These are phyloP conservation scores for Didymellaceae sp. DNA, from an alignment of 2,329 filamentous ascomycete genomes.

Conservation along the genomic window DNA sequence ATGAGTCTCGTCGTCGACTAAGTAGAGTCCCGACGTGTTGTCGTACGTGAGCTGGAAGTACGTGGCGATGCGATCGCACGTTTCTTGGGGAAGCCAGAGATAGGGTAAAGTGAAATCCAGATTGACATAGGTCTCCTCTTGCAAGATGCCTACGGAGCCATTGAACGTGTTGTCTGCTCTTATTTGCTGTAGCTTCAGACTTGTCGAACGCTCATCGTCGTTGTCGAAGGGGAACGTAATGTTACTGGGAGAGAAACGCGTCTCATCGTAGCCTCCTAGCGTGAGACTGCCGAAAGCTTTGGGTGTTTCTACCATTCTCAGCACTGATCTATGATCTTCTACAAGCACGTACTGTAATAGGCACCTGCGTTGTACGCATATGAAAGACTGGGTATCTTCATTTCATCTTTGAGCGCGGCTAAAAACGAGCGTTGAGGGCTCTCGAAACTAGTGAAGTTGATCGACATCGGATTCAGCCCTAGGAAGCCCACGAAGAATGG, in stretches of 20 bases:
- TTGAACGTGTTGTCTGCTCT: conserved; percentile 31
- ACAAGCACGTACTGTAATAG: not conserved
- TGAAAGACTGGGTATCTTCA: not conserved
- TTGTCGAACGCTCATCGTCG: conserved; percentile 16
- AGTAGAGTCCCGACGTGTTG: conserved; percentile 40
- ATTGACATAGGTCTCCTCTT: conserved; percentile 18
- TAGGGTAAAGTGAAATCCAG: conserved; percentile 51
- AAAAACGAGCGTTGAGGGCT: conserved; percentile 22
- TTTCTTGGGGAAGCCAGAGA: conserved; percentile 35
- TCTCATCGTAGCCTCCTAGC: conserved; percentile 51
- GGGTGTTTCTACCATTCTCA: not conserved
- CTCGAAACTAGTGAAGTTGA: conserved; percentile 56
- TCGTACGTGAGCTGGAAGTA: conserved; percentile 48
- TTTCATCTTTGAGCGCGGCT: conserved; percentile 13
- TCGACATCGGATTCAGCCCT: conserved; percentile 53
- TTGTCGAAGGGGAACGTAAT: conserved; percentile 30
- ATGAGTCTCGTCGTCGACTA: conserved; percentile 36
- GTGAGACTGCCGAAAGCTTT: conserved; percentile 39
- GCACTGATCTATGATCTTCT: not conserved
- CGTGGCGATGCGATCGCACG: conserved; percentile 47
- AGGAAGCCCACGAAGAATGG: conserved; percentile 34
- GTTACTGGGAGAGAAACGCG: conserved; percentile 32
- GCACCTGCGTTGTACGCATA: conserved; percentile 3
- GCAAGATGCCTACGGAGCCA: conserved; percentile 23
- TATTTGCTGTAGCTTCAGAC: not conserved